Evolutionary conservation across 805 yeast species (phyloP).

Genomic region (Pichia rugopelliculosa): DNA sequence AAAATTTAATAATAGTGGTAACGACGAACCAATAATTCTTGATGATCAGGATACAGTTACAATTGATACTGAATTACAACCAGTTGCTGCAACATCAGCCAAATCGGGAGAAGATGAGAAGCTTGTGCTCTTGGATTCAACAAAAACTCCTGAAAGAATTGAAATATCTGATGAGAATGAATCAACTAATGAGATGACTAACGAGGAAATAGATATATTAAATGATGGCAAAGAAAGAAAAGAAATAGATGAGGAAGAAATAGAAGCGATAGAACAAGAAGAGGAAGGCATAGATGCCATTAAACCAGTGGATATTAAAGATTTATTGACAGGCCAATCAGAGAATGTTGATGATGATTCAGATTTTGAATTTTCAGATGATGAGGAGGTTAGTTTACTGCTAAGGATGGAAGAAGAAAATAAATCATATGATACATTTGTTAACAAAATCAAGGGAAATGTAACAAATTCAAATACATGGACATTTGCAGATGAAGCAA

Average conservation of each 20-base stretch:
- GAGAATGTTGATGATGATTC: background rate
- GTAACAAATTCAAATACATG: slow-evolving; percentile 12
- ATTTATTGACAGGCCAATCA: background rate
- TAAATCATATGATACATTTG: slow-evolving; percentile 61
- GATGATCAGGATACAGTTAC: background rate
- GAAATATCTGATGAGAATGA: background rate
- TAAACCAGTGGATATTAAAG: background rate
- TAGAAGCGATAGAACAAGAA: slow-evolving; percentile 1
- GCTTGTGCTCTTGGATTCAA: background rate
- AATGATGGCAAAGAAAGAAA: too few relatives aligned
- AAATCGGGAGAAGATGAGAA: background rate
- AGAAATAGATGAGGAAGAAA: background rate
- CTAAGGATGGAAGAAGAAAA: slow-evolving; percentile 64
- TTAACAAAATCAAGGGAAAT: slow-evolving; percentile 29
- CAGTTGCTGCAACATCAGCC: background rate
- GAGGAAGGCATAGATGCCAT: background rate
- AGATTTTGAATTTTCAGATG: slow-evolving; percentile 66
- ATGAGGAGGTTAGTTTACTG: slow-evolving; percentile 64
- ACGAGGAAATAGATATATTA: too few relatives aligned
- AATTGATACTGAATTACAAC: background rate
- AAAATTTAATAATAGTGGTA: background rate
- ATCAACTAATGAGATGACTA: background rate
- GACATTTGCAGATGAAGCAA: slow-evolving; percentile 35
- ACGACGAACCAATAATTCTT: background rate
- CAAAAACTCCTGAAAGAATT: background rate